These are phyloP conservation scores for Aspergillus latus DNA, from an alignment of 2,329 filamentous ascomycete species.

Conservation along the genomic window DNA sequence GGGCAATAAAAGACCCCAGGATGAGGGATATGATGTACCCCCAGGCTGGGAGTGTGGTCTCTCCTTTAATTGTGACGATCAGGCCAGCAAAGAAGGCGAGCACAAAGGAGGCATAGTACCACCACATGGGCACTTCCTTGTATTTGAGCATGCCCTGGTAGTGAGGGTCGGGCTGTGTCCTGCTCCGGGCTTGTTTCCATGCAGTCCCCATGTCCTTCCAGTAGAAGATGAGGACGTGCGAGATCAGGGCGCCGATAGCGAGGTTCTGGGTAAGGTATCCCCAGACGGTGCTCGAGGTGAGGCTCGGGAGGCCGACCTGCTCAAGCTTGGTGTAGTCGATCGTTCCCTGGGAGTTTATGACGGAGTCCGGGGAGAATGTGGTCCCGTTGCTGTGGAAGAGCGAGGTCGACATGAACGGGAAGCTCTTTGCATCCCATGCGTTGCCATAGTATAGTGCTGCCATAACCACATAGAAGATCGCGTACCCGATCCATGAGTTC, in stretches of 20 bases:
- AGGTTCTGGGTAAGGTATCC: conserved; percentile 20
- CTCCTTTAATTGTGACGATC: conserved; percentile 47
- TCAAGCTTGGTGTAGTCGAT: conserved; percentile 31
- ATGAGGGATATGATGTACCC: conserved; percentile 50
- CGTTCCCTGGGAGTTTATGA: conserved; percentile 24
- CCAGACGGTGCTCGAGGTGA: conserved; percentile 30
- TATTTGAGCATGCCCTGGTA: conserved; percentile 28
- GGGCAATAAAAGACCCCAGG: conserved; percentile 48
- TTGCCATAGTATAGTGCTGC: conserved; percentile 28
- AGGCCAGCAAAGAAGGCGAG: conserved; percentile 50
- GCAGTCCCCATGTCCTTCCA: conserved; percentile 25
- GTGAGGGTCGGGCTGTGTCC: conserved; percentile 23
- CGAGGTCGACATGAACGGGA: conserved; percentile 33
- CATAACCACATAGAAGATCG: conserved; percentile 46
- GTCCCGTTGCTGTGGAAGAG: conserved; percentile 34
- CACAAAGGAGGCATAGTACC: conserved; percentile 47
- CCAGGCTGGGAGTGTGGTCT: conserved; percentile 51
- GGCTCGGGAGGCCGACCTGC: conserved; percentile 25
- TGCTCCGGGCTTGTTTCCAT: conserved; percentile 23
- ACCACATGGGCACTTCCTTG: conserved; percentile 44
- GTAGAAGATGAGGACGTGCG: conserved; percentile 28
- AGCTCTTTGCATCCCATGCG: conserved; percentile 22
- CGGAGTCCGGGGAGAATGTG: conserved; percentile 19
- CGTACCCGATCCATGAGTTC: conserved; percentile 49
- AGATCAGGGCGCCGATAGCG: conserved; percentile 27